Evolutionary conservation across 2,329 filamentous ascomycete species (phyloP).

Genomic region (Corinectria fuckeliana): DNA sequence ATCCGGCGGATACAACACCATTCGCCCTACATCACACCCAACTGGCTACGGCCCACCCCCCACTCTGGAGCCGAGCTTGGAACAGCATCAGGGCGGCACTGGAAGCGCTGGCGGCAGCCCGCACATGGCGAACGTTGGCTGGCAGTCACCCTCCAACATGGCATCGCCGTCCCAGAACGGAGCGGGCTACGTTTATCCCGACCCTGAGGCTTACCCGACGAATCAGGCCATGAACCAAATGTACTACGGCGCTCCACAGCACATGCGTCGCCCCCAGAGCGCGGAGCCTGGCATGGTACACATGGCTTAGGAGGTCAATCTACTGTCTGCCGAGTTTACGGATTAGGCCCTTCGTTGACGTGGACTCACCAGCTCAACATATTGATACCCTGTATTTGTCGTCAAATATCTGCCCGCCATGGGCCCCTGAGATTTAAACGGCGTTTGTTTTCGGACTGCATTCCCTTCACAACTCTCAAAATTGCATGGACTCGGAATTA

Average conservation of each 20-base stretch:
- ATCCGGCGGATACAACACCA: slow-evolving; percentile 60
- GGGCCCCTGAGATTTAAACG: slow-evolving; percentile 20
- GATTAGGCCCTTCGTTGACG: slow-evolving; percentile 1
- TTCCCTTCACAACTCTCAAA: slow-evolving; percentile 18
- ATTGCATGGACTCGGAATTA: slow-evolving; percentile 29
- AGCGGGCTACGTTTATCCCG: slow-evolving; percentile 78
- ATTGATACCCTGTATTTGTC: slow-evolving; percentile 35
- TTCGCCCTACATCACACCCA: slow-evolving; percentile 85
- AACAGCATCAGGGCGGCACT: slow-evolving; percentile 71
- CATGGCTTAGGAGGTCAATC: slow-evolving; percentile 44
- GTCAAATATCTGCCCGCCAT: slow-evolving; percentile 17
- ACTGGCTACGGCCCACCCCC: slow-evolving; percentile 81
- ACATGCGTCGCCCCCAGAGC: slow-evolving; percentile 76
- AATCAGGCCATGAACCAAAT: slow-evolving; percentile 68
- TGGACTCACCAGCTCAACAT: slow-evolving; percentile 17
- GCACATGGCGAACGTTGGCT: slow-evolving; percentile 81
- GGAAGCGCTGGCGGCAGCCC: slow-evolving; percentile 83
- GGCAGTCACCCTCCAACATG: slow-evolving; percentile 84
- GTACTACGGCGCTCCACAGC: slow-evolving; percentile 71
- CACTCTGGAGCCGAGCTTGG: slow-evolving; percentile 84
- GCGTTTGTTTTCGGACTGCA: slow-evolving; percentile 33
- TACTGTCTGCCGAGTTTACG: slow-evolving; percentile 21
- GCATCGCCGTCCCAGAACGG: slow-evolving; percentile 73
- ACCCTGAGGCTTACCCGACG: slow-evolving; percentile 76
- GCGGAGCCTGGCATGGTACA: slow-evolving; percentile 66